Percentiles rank a stretch among this genome's conserved stretches.
These are phyloP conservation scores for Rhynchosporium graminicola DNA, from an alignment of 2,329 filamentous ascomycete species.

Conservation along the genomic window DNA sequence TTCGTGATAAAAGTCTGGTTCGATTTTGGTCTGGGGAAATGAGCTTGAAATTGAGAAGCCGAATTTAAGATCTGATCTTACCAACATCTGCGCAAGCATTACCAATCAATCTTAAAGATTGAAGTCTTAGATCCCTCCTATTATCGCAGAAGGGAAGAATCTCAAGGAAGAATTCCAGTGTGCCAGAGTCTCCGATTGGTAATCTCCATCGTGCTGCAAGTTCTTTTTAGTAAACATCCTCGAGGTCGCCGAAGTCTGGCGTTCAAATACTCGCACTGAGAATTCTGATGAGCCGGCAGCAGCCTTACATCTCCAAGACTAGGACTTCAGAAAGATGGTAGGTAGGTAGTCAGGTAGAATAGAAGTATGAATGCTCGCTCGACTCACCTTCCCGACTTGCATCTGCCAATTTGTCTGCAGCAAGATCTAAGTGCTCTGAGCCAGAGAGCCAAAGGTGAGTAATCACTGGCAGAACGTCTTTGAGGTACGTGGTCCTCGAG, in stretches of 20 bases:
- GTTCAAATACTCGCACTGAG: too few species aligned
- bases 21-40: not conserved
- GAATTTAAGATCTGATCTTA: not conserved
- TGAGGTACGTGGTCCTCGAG: not conserved
- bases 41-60: not conserved
- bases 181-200: slow-evolving; percentile 3
- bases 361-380: not conserved
- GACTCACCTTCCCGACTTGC: slow-evolving; percentile 8
- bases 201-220: not conserved
- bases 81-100: slow-evolving; percentile 7
- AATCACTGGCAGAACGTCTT: not conserved
- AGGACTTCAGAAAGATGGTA: too few species aligned
- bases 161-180: not conserved
- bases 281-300: too few species aligned
- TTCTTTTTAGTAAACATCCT: not conserved
- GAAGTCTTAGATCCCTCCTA: not conserved
- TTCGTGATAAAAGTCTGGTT: not conserved
- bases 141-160: not conserved
- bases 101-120: not conserved
- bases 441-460: slow-evolving; percentile 3
- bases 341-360: too few species aligned
- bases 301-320: too few species aligned
- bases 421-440: not conserved
- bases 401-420: slow-evolving; percentile 6
- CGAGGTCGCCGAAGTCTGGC: not conserved